Percentiles rank a stretch among this genome's conserved stretches.
These are phyloP conservation scores for Gilbertella persicaria DNA, from an alignment of 371 early-diverging fungal genomes.

Conservation along the genomic window DNA sequence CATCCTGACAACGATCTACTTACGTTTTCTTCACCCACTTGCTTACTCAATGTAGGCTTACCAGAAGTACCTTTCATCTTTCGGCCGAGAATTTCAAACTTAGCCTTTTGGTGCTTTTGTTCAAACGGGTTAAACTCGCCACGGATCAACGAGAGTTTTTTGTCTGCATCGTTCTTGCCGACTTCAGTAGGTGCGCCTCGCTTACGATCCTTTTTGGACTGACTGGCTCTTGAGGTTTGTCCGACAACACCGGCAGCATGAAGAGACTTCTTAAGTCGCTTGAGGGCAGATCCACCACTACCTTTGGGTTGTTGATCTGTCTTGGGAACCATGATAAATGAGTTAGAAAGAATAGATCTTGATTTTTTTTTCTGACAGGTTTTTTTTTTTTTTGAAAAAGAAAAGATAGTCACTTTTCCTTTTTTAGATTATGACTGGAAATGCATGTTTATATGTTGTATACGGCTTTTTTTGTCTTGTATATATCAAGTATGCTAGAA, in stretches of 20 bases:
- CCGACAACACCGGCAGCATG: constrained; percentile 82
- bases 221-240: constrained; percentile 57
- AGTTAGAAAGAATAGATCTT: too few relatives aligned
- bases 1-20: constrained; percentile 7
- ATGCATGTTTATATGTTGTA: too few relatives aligned
- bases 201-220: constrained; percentile 67
- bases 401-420: too few relatives aligned
- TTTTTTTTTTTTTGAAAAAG: too few relatives aligned
- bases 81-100: constrained; percentile 88
- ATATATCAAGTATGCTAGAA: too few relatives aligned
- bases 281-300: constrained; percentile 69
- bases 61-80: constrained; percentile 84
- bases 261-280: constrained; percentile 75
- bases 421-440: too few relatives aligned
- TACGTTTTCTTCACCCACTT: constrained; percentile 83
- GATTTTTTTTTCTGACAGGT: too few relatives aligned
- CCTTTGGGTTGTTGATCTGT: constrained; percentile 26
- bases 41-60: constrained; percentile 78
- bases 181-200: constrained; percentile 56
- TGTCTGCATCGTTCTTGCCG: constrained; percentile 55
- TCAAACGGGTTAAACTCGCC: constrained; percentile 89
- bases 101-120: constrained; percentile 70
- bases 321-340: constrained; percentile 26
- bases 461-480: too few relatives aligned
- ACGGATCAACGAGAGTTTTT: constrained; percentile 56